Base-by-base conservation (phyloP, 441 rosid species). In the Jatropha multifida region DNA sequence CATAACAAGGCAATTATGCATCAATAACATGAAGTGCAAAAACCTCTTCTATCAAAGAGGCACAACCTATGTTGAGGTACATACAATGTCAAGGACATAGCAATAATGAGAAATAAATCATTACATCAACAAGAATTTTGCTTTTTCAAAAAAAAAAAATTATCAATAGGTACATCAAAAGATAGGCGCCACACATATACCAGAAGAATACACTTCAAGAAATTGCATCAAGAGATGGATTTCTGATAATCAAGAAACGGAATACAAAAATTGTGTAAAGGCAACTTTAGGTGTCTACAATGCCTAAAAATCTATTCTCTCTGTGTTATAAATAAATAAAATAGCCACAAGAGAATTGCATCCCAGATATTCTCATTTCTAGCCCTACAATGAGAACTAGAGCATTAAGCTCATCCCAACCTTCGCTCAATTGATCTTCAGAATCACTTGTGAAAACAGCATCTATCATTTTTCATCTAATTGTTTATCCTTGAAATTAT, bases 1-100 rank as follows among this genome's bases (percentile, higher is more conserved):
- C 63, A 65, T 6, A 77, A 73, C 14, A 13, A 74, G 13, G 51
- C 52, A 38, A 62, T 10, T 5, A 59, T 26, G 65, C 58, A 65
- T 15, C 46, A 52, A 42, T 27, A 18, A 65, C 42, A 59, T 52
- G 20, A 77, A 61, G 71, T 14, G 14, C 3, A 52, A 74, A 6
- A 37, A 17, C 10, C 26, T 7, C 8, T 17, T 41, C 4, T 15
- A 23, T 41, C 13, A 1, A 46, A 17, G 7, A 59, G 60, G 68
- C 9, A 59, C 2, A 65, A 3, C 20, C 40, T n/a, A 48, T 11
- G 23, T 27, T 7, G 52, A 52, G 62, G 18, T 68, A 48, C 32
- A n/a, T n/a, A 52, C 6, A 69, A 58, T n/a, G 61, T 61, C 40
- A 12, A 61, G 3, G 37, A n/a, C 51, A 62, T 23, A 70, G 54